phyloP scores from a whole-genome alignment of 73 alveolate genomes.

The Paramecium pentaurelia region DNA sequence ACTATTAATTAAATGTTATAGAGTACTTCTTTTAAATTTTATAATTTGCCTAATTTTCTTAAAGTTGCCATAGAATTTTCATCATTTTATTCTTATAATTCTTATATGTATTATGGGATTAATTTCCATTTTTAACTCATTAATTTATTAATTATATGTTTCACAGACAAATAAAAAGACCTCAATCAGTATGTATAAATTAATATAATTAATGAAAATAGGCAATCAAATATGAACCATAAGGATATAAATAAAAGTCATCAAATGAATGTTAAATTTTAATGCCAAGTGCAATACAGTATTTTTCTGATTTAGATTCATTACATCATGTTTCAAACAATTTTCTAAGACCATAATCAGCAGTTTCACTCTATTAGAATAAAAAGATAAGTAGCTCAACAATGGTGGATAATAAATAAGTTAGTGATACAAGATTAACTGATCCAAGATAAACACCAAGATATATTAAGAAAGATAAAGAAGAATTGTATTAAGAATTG shows the following conservation, averaged over 20 bases:
- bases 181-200: slow-evolving; percentile 36
- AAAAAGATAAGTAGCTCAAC: not conserved
- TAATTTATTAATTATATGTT: not conserved
- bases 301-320: not conserved
- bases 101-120: not conserved
- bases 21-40: not conserved
- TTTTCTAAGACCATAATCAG: not conserved
- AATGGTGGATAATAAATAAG: not conserved
- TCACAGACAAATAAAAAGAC: slow-evolving; percentile 21
- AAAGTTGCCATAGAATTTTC: not conserved
- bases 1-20: not conserved
- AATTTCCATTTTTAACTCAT: slow-evolving; percentile 29
- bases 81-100: not conserved
- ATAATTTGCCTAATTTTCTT: not conserved
- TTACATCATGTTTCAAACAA: not conserved
- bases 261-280: slow-evolving; percentile 12
- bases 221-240: slow-evolving; percentile 47
- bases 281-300: slow-evolving; percentile 8
- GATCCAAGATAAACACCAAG: slow-evolving; percentile 26
- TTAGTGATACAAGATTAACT: slow-evolving; percentile 5
- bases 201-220: not conserved
- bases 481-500: not conserved
- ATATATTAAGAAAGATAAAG: slow-evolving; percentile 5
- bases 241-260: not conserved
- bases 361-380: not conserved